Evolutionary conservation across 2,329 filamentous ascomycete genomes (phyloP).

Genomic region (Aspergillus sp.): DNA sequence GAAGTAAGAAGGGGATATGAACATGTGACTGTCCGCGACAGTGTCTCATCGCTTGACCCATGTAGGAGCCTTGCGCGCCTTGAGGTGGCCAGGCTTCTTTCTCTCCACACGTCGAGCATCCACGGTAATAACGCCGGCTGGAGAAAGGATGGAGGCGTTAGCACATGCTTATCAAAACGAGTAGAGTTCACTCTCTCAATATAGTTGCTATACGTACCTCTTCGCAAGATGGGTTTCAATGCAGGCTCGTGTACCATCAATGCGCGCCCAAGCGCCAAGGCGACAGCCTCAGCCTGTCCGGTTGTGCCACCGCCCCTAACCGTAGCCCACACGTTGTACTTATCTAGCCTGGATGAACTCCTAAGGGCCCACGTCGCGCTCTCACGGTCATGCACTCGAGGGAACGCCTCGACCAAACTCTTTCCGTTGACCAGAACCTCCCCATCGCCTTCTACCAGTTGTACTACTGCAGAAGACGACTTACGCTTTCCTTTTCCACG

Average conservation of each 20-base stretch:
- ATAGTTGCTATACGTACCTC: slow-evolving; percentile 64
- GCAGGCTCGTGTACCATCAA: slow-evolving; percentile 88
- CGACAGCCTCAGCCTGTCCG: slow-evolving; percentile 92
- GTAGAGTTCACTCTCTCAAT: not conserved
- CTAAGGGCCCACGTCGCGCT: slow-evolving; percentile 91
- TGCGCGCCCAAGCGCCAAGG: slow-evolving; percentile 83
- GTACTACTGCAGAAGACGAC: slow-evolving; percentile 79
- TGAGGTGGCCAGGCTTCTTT: slow-evolving; percentile 95
- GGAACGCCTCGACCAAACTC: slow-evolving; percentile 77
- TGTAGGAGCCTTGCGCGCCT: slow-evolving; percentile 95
- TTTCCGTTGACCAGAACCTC: slow-evolving; percentile 90
- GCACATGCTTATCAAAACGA: not conserved
- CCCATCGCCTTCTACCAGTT: slow-evolving; percentile 87
- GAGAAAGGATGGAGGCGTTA: slow-evolving; percentile 21
- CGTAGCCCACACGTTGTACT: slow-evolving; percentile 93
- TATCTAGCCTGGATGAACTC: slow-evolving; percentile 78
- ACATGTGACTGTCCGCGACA: slow-evolving; percentile 12
- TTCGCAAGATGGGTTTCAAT: slow-evolving; percentile 80
- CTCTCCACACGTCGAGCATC: slow-evolving; percentile 92
- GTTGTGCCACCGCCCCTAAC: slow-evolving; percentile 87
- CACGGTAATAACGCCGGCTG: slow-evolving; percentile 89
- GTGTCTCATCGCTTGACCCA: slow-evolving; percentile 80
- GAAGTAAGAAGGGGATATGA: slow-evolving; percentile 18
- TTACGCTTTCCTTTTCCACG: slow-evolving; percentile 84
- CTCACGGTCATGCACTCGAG: slow-evolving; percentile 87